These are phyloP conservation scores for Albugo candida DNA, from an alignment of 352 stramenopile species.

Conservation along the genomic window DNA sequence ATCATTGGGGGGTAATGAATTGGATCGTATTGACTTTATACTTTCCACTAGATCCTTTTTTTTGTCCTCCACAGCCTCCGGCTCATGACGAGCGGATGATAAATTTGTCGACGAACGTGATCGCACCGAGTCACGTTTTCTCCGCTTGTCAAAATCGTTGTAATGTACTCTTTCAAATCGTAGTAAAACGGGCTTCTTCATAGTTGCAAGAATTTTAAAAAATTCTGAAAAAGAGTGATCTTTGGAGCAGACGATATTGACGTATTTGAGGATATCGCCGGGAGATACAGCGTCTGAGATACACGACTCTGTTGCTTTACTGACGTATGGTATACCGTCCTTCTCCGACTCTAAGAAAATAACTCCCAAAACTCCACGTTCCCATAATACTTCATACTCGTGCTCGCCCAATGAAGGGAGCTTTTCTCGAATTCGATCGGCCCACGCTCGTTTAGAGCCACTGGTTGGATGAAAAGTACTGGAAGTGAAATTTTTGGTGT, in stretches of 20 bases:
- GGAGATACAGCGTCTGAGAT: conserved; percentile 48
- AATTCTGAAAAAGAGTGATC: conserved; percentile 79
- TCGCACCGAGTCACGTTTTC: too few relatives aligned
- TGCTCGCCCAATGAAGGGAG: conserved; percentile 47
- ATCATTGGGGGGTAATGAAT: too few relatives aligned
- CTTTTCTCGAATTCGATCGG: conserved; percentile 64
- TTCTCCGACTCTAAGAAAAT: conserved; percentile 78
- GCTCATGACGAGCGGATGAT: too few relatives aligned
- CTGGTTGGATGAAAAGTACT: too few relatives aligned
- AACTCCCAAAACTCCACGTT: conserved; percentile 65
- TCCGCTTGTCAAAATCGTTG: too few relatives aligned
- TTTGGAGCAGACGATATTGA: conserved; percentile 69
- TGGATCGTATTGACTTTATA: too few relatives aligned
- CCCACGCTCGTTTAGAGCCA: conserved; percentile 21
- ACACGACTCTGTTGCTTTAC: conserved; percentile 71
- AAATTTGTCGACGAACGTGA: too few relatives aligned
- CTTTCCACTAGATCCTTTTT: too few relatives aligned
- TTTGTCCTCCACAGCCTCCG: too few relatives aligned
- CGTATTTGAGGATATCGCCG: conserved; percentile 65
- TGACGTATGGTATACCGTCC: conserved; percentile 70
- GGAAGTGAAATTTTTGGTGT: too few relatives aligned
- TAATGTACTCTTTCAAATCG: conserved; percentile 33
- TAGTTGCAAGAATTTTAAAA: conserved; percentile 78
- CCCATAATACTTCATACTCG: conserved; percentile 78
- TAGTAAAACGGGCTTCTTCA: conserved; percentile 77